Base-by-base conservation (phyloP, 1,284 basidiomycete species). In the Sporisorium graminicola region DNA sequence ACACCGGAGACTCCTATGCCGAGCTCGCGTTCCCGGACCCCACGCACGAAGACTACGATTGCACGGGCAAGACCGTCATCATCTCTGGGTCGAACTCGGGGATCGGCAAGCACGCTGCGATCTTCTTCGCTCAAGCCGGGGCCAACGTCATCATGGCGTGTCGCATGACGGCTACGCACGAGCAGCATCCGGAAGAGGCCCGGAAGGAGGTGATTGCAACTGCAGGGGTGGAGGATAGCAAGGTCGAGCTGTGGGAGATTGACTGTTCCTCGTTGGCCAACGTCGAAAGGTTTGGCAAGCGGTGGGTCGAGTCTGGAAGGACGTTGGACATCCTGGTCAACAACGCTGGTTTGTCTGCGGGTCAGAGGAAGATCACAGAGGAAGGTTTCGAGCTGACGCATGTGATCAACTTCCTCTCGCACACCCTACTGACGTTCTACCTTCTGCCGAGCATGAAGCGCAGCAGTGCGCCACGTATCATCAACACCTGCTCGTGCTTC, bases 401-500 rank as follows among this genome's bases (percentile, higher is more conserved):
- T 18, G 68, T 70, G 20, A 65, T 82, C 67, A 80, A 81, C 60
- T 77, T 79, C 29, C 66, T 82, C 50, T 65, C 65, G 4, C 81
- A 82, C 54, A 65, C 58, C 29, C 63, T 82, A 13, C 35, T 82
- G 9, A 81, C 81, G 3, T 69, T 82, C 18, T 78, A 65, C 50
- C 50, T 82, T 1, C 65, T 82, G 22, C 81, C 81, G 3, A 59
- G 59, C 13, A 69, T 80, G 70, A 62, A 64, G 14, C 59, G 56
- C 18, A 27, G 72, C 5, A 10, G 3, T 0, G 74, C 80, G 3
- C 80, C 79, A 0, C 37, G 79, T 12, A 73, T 82, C 55, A 63
- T 82, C 60, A 82, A 82, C 53, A 80, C 78, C 5, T 75, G 75
- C 55, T 78, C 75, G 29, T 63, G 60, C 68, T 82, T 82, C 65